Evolutionary conservation across 1,139 yeast species (phyloP), one percentile per base, ranked within the genome.

Genomic region (Saccharomyces hybrid): DNA sequence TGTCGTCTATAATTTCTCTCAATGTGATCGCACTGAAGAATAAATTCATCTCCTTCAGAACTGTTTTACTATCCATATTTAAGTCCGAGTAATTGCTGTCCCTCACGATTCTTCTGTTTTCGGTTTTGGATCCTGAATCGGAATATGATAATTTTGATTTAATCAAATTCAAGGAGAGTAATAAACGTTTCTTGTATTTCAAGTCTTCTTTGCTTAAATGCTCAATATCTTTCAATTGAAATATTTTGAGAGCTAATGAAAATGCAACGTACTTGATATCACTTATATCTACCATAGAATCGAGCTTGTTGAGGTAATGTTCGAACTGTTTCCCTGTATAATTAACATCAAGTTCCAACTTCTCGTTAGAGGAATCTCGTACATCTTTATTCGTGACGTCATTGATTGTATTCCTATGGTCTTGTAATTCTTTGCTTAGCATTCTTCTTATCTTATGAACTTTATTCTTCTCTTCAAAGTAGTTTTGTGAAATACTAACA

Each of bases 361-460:
- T 57, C 8, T 70, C 63, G 23, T 61, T 8, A 2, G 42, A 38
- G 14, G 23, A 20, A 20, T 20, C 23, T 20, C 13, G 23, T 38
- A 8, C 25, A 1, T 38, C 25, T 38, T 38, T 38, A 8, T 16
- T 38, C 6, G 3, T 9, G 7, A 16, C 4, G 25, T 38, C 8
- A 38, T 38, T 38, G 5, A 38, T 38, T 1, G 25, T 3, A 38
- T 38, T 16, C 23, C 25, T 38, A 38, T 38, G 42, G 5, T 73
- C 65, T 20, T 63, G 57, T 29, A 66, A 50, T 49, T 66, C 68
- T 49, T 64, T 57, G 1, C 69, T 60, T 44, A 91, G 74, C 0
- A 88, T 88, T 16, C 80, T 82, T 57, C 96, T 73, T 16, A 90
- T 76, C 60, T 82, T 81, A 58, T 84, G 82, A 0, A 90, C 96